Evolutionary conservation across 129 eudicot species (phyloP), one percentile per base, ranked within the genome.

Genomic region (Flaveria robusta): DNA sequence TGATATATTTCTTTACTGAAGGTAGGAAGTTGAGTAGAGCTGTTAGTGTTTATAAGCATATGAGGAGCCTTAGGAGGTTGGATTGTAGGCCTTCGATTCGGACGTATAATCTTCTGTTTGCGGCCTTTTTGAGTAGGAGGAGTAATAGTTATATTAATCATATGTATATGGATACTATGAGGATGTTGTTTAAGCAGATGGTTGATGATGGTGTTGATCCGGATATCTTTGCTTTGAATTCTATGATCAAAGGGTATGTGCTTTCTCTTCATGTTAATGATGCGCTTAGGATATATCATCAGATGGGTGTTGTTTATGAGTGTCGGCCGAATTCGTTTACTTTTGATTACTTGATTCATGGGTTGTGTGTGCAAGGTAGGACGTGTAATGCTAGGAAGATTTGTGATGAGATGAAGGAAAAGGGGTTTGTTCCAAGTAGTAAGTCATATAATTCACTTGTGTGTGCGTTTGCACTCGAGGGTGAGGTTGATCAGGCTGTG

Each of bases 221-320:
- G 0, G 97, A 91, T 77, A 82, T 89, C 62, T 89, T 86, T 55
- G 82, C 92, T 20, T 79, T 95, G 83, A 95, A 95, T 83, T 81
- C 83, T 22, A 86, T 95, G 96, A 91, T 95, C 52, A 88, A 87
- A 71, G 99, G 99, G 7, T 95, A 95, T 59, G 99, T 91, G 77
- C 74, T 91, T 11, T 91, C 96, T 1, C 90, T 88, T 65, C 97
- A 91, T 74, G 71, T 94, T 0, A 91, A 94, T 73, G 97, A 94
- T 29, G 97, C 93, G 18, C 90, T 94, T 43, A 79, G 97, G 45
- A 81, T 94, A 62, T 94, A 89, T 79, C 97, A 91, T 83, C 99
- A 95, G 80, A 91, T 95, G 90, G 99, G 86, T n/a, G 86, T 78
- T 77, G 97, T 86, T 18, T 95, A 95, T 64, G 74, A 80, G 18